phyloP scores from a whole-genome alignment of 108 stramenopile species.

The Cyclostephanos tholiformis region DNA sequence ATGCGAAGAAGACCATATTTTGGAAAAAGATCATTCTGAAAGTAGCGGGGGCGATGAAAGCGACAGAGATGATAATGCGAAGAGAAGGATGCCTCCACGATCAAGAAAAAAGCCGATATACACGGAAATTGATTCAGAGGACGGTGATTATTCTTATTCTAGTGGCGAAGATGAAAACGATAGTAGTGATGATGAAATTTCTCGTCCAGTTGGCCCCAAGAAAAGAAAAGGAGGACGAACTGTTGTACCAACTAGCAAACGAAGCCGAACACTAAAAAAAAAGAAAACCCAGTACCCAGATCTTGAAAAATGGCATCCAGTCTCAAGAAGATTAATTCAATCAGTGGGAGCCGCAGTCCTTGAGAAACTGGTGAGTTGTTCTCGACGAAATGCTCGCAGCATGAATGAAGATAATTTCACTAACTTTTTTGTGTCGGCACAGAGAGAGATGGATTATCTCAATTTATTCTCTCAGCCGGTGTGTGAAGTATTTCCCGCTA shows the following conservation, averaged over 20 bases:
- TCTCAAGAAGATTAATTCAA: conserved; percentile 18
- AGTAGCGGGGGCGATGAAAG: background rate
- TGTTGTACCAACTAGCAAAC: conserved; percentile 21
- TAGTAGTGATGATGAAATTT: conserved; percentile 16
- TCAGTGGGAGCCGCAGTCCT: conserved; percentile 24
- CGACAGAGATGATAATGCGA: conserved; percentile 13
- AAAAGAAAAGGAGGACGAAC: conserved; percentile 9
- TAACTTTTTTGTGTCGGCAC: conserved; percentile 2
- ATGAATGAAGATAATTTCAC: background rate
- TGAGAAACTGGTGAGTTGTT: conserved; percentile 31
- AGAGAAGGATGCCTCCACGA: conserved; percentile 1
- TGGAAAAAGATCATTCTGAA: background rate
- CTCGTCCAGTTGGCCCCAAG: background rate
- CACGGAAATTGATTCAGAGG: background rate
- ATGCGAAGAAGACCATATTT: conserved; percentile 24
- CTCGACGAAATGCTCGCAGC: background rate
- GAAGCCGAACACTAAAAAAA: conserved; percentile 1
- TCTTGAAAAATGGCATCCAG: conserved; percentile 34
- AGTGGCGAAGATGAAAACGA: conserved; percentile 7
- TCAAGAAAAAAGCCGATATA: background rate
- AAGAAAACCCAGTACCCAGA: conserved; percentile 12
- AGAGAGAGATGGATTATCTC: conserved; percentile 40
- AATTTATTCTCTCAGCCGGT: conserved; percentile 62
- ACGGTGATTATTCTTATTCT: conserved; percentile 1
- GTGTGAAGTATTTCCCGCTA: conserved; percentile 60